Evolutionary conservation across 202 grass and related monocot species (phyloP), one percentile per base, ranked within the genome.

Genomic region (Brachypodium distachyon): DNA sequence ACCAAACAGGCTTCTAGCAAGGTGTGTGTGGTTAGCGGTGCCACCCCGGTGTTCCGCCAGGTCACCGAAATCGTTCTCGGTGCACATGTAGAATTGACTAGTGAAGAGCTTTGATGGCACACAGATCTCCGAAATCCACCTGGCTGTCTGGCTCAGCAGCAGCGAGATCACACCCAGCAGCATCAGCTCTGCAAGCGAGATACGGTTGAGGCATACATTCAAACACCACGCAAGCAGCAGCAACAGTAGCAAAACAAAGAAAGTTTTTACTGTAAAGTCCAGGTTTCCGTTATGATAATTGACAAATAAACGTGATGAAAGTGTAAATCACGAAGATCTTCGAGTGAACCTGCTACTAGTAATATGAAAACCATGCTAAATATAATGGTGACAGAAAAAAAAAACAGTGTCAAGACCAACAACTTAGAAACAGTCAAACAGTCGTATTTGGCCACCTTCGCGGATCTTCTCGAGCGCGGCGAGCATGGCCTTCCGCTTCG

Each of bases 401-500:
- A n/a, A 57, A 31, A 73, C 33, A 38, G n/a, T 12, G 62, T 25
- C 11, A 65, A 65, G 36, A 61, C 38, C 7, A 59, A 60, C 58
- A n/a, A 14, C 55, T 21, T 36, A 29, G 33, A 19, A 13, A 41
- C 2, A 3, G 9, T 48, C 17, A n/a, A n/a, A 32, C 1, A 2
- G 3, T 34, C 32, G 34, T 34, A n/a, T n/a, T n/a, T n/a, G n/a
- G 16, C 38, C 52, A 79, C 94, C 90, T 97, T 97, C 89, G 48
- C 87, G 81, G 75, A 97, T 85, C 92, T 97, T 97, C 94, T 92
- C 89, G 56, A 97, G 86, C 71, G 91, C 82, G 44, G 94, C 94
- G 57, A 92, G 61, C 94, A 97, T 97, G 65, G 94, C 94, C 83
- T 97, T 97, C 76, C 94, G 81, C 94, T 94, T 97, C 18, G 91